These are phyloP conservation scores for Aspergillus fumigatus DNA, from an alignment of 2,329 filamentous ascomycete genomes.

Conservation along the genomic window DNA sequence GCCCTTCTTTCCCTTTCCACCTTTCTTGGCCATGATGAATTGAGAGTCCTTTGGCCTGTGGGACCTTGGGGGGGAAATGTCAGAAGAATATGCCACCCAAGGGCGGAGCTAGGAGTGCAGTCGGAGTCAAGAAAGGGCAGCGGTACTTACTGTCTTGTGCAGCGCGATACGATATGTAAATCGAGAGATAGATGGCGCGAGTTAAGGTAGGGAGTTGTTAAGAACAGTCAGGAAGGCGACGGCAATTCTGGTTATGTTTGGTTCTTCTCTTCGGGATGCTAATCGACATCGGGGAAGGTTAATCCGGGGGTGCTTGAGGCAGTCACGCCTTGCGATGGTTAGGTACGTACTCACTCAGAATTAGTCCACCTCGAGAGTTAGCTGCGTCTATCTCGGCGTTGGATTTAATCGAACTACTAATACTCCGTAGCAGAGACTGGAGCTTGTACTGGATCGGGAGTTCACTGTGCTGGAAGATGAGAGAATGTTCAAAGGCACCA, in stretches of 20 bases:
- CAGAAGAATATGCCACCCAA: constrained; percentile 8
- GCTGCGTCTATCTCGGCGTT: not conserved
- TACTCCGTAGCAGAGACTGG: not conserved
- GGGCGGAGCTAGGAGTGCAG: constrained; percentile 3
- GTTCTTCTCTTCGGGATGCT: constrained; percentile 17
- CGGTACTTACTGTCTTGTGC: constrained; percentile 9
- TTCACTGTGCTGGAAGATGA: not conserved
- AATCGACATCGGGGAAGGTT: constrained; percentile 20
- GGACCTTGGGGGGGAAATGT: not conserved
- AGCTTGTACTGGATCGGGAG: not conserved
- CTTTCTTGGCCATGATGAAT: constrained; percentile 32
- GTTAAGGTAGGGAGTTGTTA: constrained; percentile 2
- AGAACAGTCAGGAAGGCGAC: constrained; percentile 13
- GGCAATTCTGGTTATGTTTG: constrained; percentile 12
- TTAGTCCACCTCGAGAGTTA: not conserved
- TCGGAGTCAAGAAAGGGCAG: not conserved
- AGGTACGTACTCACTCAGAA: not conserved
- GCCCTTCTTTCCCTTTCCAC: constrained; percentile 27
- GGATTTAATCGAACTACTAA: not conserved
- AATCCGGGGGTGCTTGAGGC: constrained; percentile 14
- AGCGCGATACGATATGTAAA: constrained; percentile 2
- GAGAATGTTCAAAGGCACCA: not conserved
- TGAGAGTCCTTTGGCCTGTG: constrained; percentile 1
- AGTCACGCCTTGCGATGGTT: constrained; percentile 1
- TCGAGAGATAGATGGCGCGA: not conserved